Evolutionary conservation across 2,329 filamentous ascomycete species (phyloP).

Genomic region (Davidsoniella australis): DNA sequence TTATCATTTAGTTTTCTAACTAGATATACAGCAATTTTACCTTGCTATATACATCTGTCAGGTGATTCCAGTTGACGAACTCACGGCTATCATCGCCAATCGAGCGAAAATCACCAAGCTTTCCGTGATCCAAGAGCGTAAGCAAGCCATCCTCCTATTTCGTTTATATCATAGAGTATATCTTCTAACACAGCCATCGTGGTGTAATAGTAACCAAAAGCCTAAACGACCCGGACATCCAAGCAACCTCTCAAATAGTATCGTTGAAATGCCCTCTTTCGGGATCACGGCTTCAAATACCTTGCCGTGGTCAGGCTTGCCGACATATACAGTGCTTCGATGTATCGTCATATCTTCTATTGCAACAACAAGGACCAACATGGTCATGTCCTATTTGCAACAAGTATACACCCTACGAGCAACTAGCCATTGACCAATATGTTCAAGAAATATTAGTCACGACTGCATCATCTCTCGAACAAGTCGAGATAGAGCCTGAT

Average conservation of each 20-base stretch:
- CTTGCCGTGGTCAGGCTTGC: slow-evolving; percentile 65
- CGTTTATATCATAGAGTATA: no score
- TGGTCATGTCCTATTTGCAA: slow-evolving; percentile 95
- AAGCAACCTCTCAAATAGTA: slow-evolving; percentile 72
- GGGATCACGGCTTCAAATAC: slow-evolving; percentile 62
- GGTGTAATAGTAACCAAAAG: slow-evolving; percentile 51
- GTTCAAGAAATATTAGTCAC: slow-evolving; percentile 70
- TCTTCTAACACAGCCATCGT: background rate
- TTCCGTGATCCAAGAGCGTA: slow-evolving; percentile 71
- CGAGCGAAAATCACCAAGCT: slow-evolving; percentile 62
- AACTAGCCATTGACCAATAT: slow-evolving; percentile 73
- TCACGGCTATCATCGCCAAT: slow-evolving; percentile 49
- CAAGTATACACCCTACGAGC: slow-evolving; percentile 64
- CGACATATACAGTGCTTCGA: slow-evolving; percentile 92
- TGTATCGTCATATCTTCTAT: slow-evolving; percentile 73
- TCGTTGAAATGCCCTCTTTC: slow-evolving; percentile 88
- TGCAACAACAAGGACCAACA: slow-evolving; percentile 90
- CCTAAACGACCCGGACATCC: slow-evolving; percentile 74
- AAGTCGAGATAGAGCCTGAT: slow-evolving; percentile 78
- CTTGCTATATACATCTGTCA: slow-evolving; percentile 61
- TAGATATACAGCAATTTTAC: slow-evolving; percentile 44
- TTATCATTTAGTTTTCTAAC: slow-evolving; percentile 13
- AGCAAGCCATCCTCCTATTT: slow-evolving; percentile 18
- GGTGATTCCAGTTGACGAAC: slow-evolving; percentile 49
- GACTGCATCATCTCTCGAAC: slow-evolving; percentile 55